Base-by-base conservation (phyloP, 768 basidiomycete species). In the Artomyces pyxidatus region DNA sequence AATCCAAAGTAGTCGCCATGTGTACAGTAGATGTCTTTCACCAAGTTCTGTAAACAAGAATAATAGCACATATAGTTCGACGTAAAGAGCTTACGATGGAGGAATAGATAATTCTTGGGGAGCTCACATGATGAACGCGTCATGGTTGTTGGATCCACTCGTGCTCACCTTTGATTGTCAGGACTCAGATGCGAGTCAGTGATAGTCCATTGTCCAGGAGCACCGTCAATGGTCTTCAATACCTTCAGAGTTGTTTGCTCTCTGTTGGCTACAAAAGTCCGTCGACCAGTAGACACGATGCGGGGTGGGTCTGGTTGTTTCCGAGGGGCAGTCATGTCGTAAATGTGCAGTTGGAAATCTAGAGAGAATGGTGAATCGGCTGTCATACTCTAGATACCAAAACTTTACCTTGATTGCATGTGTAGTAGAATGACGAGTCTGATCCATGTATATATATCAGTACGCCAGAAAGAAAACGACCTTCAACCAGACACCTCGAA, bases 351-450 rank as follows among this genome's bases (percentile, higher is more conserved):
- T 30, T 79, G 78, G 60, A 94, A 98, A 64, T 95, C 91, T 87
- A 63, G 49, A 44, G 25, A 37, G 6, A 42, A 40, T 32, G 28
- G 45, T 44, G 42, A 44, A 19, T 42, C 52, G 25, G 27, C 38
- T 28, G 27, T n/a, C n/a, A 27, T 42, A 14, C 14, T 19, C 35
- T 35, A 49, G 32, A 25, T 28, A 10, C n/a, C 10, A 49, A 47
- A 12, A 25, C 6, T 61, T 46, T 49, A 85, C 86, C 87, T 76
- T 88, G 84, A 39, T 79, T 81, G 58, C 93, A 95, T 3, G 93
- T 92, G 63, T 96, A 97, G 63, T 88, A 97, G 64, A 96, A 94
- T 0, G 85, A 82, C 0, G 89, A 86, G 61, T 92, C 90, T 88
- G 41, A 45, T 22, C 11, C 17, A 38, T 27, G n/a, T 3, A 17